A percentile compares a stretch with the other conserved stretches of the same genome.
Conservation (phyloP, 768 basidiomycete species). For the Piloderma croceum region DNA sequence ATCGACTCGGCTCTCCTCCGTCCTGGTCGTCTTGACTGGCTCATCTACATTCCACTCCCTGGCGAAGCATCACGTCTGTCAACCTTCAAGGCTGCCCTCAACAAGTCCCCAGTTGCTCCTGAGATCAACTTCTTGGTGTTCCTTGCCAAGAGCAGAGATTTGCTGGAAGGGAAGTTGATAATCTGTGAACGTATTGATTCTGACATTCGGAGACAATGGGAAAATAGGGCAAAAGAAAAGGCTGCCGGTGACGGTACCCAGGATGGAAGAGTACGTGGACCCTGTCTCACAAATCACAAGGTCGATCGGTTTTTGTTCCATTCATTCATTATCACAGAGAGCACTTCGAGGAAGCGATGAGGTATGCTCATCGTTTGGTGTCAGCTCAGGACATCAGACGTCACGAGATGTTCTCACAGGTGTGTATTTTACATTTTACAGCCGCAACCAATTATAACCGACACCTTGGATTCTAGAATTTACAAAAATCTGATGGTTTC, state of each 20-base stretch:
- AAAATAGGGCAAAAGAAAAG: slow-evolving; percentile 77
- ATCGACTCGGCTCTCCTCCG: slow-evolving; percentile 90
- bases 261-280: slow-evolving; percentile 71
- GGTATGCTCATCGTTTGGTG: slow-evolving; percentile 92
- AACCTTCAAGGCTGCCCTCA: slow-evolving; percentile 86
- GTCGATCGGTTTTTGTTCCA: slow-evolving; percentile 30
- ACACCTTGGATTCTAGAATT: slow-evolving; percentile 46
- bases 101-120: slow-evolving; percentile 82
- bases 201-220: slow-evolving; percentile 76
- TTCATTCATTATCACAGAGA: slow-evolving; percentile 32
- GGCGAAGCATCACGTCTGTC: slow-evolving; percentile 88
- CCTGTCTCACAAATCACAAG: slow-evolving; percentile 85
- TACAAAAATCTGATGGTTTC: slow-evolving; percentile 88
- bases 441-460: slow-evolving; percentile 7
- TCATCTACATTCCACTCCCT: slow-evolving; percentile 98
- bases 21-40: slow-evolving; percentile 97
- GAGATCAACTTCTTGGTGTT: slow-evolving; percentile 85
- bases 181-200: slow-evolving; percentile 93
- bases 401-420: slow-evolving; percentile 98
- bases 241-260: slow-evolving; percentile 59
- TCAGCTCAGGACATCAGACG: slow-evolving; percentile 94
- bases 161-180: slow-evolving; percentile 94
- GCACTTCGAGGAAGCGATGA: slow-evolving; percentile 99
- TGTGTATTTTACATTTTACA: slow-evolving; percentile 48
- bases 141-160: slow-evolving; percentile 90